phyloP scores from a whole-genome alignment of 805 yeast genomes.

The Kazachstania bromeliacearum region DNA sequence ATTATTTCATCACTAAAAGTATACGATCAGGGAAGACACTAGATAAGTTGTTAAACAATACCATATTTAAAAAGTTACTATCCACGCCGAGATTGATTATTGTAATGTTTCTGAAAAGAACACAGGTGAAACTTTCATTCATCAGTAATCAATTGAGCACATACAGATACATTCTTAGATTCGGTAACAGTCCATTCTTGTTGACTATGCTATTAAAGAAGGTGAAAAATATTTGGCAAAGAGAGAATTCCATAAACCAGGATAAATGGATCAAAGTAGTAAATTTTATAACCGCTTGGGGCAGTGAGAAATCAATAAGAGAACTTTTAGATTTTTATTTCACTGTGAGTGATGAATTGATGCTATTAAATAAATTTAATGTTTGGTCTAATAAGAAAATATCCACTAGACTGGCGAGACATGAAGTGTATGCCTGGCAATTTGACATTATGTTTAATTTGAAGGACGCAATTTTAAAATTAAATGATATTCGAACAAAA shows the following conservation, averaged over 20 bases:
- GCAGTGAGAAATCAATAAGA: conserved; percentile 39
- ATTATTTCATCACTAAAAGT: conserved; percentile 8
- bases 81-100: neutral
- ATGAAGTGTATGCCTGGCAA: conserved; percentile 64
- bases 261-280: too few species aligned
- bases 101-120: neutral
- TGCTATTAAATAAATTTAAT: conserved; percentile 39
- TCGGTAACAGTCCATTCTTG: conserved; percentile 63
- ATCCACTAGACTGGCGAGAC: conserved; percentile 36
- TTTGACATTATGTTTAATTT: conserved; percentile 52
- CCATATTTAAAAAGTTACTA: neutral
- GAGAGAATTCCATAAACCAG: too few species aligned
- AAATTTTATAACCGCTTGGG: conserved; percentile 22
- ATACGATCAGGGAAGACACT: neutral
- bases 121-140: conserved; percentile 27
- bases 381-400: conserved; percentile 24
- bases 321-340: conserved; percentile 52
- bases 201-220: conserved; percentile 31
- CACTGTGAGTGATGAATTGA: conserved; percentile 54
- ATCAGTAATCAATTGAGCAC: conserved; percentile 36
- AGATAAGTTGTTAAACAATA: neutral
- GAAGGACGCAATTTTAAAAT: conserved; percentile 39
- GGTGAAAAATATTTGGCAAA: conserved; percentile 18
- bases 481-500: conserved; percentile 14
- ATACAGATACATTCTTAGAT: conserved; percentile 55